phyloP scores from a whole-genome alignment of 1,139 yeast species.

The Wickerhamiella pararugosa region DNA sequence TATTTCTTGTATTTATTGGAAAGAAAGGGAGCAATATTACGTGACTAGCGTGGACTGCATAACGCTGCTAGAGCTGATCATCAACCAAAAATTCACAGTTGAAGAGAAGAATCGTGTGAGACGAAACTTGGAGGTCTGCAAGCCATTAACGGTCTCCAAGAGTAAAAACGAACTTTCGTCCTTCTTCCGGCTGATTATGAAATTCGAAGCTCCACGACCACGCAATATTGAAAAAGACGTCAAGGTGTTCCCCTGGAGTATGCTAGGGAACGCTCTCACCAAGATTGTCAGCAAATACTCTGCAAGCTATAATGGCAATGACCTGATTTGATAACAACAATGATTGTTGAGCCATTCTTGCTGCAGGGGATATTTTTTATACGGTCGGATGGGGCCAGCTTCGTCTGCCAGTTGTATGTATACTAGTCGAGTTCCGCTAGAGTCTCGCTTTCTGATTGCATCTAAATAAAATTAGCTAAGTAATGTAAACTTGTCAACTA shows the following conservation, averaged over 20 bases:
- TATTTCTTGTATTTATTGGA: conserved; percentile 51
- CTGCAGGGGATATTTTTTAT: too few relatives aligned
- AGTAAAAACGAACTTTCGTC: conserved; percentile 31
- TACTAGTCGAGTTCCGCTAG: too few relatives aligned
- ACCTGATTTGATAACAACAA: too few relatives aligned
- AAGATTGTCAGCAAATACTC: conserved; percentile 51
- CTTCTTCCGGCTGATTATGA: conserved; percentile 48
- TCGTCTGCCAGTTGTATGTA: too few relatives aligned
- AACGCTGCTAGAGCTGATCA: conserved; percentile 40
- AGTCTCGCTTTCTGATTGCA: too few relatives aligned
- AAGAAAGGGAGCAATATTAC: conserved; percentile 34
- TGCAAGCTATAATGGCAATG: conserved; percentile 18
- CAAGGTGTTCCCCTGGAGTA: conserved; percentile 50
- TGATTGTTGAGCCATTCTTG: too few relatives aligned
- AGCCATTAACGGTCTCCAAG: conserved; percentile 46
- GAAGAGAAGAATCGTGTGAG: conserved; percentile 61
- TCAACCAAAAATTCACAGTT: conserved; percentile 42
- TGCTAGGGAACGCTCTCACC: conserved; percentile 38
- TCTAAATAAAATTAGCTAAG: too few relatives aligned
- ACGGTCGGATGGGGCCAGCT: too few relatives aligned
- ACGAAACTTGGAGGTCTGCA: conserved; percentile 49
- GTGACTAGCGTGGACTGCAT: conserved; percentile 59
- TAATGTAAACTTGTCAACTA: too few relatives aligned
- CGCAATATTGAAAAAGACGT: conserved; percentile 60
- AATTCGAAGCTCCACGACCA: conserved; percentile 51